Percentiles rank a stretch among this genome's conserved stretches.
phyloP scores from a whole-genome alignment of 768 basidiomycete species.

The Crucibulum laeve region DNA sequence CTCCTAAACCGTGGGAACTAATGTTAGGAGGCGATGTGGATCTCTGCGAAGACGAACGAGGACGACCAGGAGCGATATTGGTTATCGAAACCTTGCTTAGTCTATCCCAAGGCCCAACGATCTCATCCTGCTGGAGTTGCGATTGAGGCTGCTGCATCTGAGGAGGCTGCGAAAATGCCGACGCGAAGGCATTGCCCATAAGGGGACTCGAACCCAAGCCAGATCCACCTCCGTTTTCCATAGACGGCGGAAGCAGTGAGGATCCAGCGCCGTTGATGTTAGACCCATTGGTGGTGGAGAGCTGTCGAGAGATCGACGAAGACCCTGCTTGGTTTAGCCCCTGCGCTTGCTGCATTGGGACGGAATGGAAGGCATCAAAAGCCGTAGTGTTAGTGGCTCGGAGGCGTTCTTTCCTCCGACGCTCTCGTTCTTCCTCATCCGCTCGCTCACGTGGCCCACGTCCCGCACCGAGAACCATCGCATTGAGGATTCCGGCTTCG shows the following conservation, averaged over 20 bases:
- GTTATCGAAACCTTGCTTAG: constrained; percentile 14
- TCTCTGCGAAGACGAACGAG: constrained; percentile 26
- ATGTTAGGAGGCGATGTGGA: constrained; percentile 26
- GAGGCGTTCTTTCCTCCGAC: constrained; percentile 44
- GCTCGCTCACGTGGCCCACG: constrained; percentile 61
- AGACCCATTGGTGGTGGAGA: constrained; percentile 20
- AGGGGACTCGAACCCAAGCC: constrained; percentile 17
- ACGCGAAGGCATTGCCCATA: constrained; percentile 10
- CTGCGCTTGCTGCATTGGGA: constrained; percentile 28
- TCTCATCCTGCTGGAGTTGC: constrained; percentile 21
- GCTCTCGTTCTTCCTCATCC: constrained; percentile 55
- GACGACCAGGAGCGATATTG: constrained; percentile 4
- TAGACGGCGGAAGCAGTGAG: constrained; percentile 10
- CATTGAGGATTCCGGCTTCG: constrained; percentile 22
- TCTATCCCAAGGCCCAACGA: constrained; percentile 42
- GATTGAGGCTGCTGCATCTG: constrained; percentile 1
- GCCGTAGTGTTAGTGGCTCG: constrained; percentile 41
- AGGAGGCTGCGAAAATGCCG: constrained; percentile 5
- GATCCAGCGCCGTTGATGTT: constrained; percentile 6
- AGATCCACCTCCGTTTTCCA: constrained; percentile 12
- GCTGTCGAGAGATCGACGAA: constrained; percentile 32
- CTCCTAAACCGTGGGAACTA: neutral
- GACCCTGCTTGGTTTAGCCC: constrained; percentile 8
- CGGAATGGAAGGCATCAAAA: constrained; percentile 79
- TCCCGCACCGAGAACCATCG: constrained; percentile 33